Evolutionary conservation across 441 rosid species (phyloP), one percentile per base, ranked within the genome.

Genomic region (Lepidium campestre): DNA sequence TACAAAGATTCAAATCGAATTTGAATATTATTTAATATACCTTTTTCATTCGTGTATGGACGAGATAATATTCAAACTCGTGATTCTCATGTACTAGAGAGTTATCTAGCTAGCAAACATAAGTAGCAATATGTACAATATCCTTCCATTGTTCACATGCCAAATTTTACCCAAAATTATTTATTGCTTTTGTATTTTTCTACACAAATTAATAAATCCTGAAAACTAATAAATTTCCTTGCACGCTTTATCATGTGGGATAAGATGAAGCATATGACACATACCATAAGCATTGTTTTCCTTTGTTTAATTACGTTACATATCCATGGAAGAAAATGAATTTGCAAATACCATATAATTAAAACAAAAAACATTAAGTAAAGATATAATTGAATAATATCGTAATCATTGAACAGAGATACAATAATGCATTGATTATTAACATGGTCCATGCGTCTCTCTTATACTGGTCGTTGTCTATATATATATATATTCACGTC

Each of bases 81-180:
- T 52, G 62, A 41, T 6, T 53, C 31, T 32, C 42, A 17, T 32
- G 29, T 52, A 32, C 53, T 5, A 22, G 45, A 14, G 29, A n/a
- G n/a, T n/a, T n/a, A n/a, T n/a, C n/a, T 69, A 4, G 18, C 40
- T 45, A 46, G 58, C 10, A 54, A 46, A 25, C 41, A 46, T 56
- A 57, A 70, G 40, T 72, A 42, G 67, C 44, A 72, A 50, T 58
- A 9, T 50, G 48, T 72, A 72, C 67, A 4, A 35, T 41, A 57
- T 49, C 23, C 19, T 50, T 65, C 44, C 56, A 18, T 40, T 58
- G 57, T 6, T 72, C 76, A 72, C 76, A 52, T 42, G 76, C 44
- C 3, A 58, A 52, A 34, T 36, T 59, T 59, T 42, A 42, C 62
- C 72, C 36, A 18, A 72, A 65, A 12, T 0, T 17, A 44, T 44